A percentile compares a stretch with the other conserved stretches of the same genome.
Evolutionary conservation across 805 yeast species (phyloP).

Genomic region (Spathaspora arborariae): DNA sequence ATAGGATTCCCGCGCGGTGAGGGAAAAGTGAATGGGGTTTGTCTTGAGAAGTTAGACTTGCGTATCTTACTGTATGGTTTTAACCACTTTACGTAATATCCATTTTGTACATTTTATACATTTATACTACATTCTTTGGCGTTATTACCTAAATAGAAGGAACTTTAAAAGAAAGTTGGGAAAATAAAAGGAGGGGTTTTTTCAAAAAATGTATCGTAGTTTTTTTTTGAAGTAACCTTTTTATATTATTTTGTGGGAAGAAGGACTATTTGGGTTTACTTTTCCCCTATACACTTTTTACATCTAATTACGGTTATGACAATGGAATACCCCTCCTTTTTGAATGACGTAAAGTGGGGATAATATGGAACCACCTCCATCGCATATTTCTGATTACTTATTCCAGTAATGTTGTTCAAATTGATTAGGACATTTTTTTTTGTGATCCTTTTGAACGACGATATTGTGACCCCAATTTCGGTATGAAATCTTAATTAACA

Average conservation of each 20-base stretch:
- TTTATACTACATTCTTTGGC: too few relatives aligned
- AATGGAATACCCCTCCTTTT: neutral
- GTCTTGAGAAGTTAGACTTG: too few relatives aligned
- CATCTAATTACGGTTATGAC: neutral
- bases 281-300: neutral
- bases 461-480: neutral
- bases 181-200: neutral
- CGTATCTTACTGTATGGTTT: too few relatives aligned
- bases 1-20: too few relatives aligned
- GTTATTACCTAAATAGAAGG: too few relatives aligned
- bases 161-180: too few relatives aligned
- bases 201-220: neutral
- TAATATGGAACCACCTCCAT: neutral
- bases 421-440: neutral
- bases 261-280: neutral
- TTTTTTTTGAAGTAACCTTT: neutral
- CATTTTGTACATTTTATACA: too few relatives aligned
- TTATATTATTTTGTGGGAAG: neutral
- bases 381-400: too few relatives aligned
- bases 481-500: neutral
- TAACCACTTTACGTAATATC: too few relatives aligned
- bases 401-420: neutral
- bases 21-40: too few relatives aligned
- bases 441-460: neutral
- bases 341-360: neutral